These are phyloP conservation scores for Debaryomyces robertsiae DNA, from an alignment of 1,139 yeast species.

Conservation along the genomic window DNA sequence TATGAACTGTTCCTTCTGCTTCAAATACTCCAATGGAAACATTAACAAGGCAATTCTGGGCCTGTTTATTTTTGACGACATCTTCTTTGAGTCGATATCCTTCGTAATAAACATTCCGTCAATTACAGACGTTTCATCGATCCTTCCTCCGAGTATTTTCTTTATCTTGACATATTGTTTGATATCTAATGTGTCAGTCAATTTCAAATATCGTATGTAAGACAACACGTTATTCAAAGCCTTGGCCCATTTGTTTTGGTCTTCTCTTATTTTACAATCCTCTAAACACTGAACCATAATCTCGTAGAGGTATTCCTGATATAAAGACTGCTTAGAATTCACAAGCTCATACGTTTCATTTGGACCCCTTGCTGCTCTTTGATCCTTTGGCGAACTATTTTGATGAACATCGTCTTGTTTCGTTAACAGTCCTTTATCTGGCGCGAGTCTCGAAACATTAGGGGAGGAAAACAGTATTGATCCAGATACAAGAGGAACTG, in stretches of 20 bases:
- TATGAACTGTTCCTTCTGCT: slow-evolving; percentile 71
- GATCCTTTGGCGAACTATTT: slow-evolving; percentile 1
- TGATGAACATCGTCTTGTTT: neutral
- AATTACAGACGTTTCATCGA: slow-evolving; percentile 60
- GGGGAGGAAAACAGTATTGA: slow-evolving; percentile 1
- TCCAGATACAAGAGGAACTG: slow-evolving; percentile 1
- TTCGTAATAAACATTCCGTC: slow-evolving; percentile 89
- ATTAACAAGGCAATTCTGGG: slow-evolving; percentile 83
- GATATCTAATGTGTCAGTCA: slow-evolving; percentile 79
- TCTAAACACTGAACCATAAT: slow-evolving; percentile 66
- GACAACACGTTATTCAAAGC: slow-evolving; percentile 30
- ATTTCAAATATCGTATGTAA: slow-evolving; percentile 30
- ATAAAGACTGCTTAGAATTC: slow-evolving; percentile 19
- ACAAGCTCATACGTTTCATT: slow-evolving; percentile 4
- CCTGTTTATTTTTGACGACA: slow-evolving; percentile 62
- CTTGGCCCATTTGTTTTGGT: slow-evolving; percentile 44
- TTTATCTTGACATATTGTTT: slow-evolving; percentile 87
- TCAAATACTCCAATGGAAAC: slow-evolving; percentile 86
- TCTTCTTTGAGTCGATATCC: slow-evolving; percentile 74
- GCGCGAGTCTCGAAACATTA: neutral
- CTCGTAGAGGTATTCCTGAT: slow-evolving; percentile 29
- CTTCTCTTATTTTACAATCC: slow-evolving; percentile 52
- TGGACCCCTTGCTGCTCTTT: neutral
- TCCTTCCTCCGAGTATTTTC: slow-evolving; percentile 73
- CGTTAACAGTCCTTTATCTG: neutral